Base-by-base conservation (phyloP, 2,329 filamentous ascomycete genomes). In the Scedosporium boydii region DNA sequence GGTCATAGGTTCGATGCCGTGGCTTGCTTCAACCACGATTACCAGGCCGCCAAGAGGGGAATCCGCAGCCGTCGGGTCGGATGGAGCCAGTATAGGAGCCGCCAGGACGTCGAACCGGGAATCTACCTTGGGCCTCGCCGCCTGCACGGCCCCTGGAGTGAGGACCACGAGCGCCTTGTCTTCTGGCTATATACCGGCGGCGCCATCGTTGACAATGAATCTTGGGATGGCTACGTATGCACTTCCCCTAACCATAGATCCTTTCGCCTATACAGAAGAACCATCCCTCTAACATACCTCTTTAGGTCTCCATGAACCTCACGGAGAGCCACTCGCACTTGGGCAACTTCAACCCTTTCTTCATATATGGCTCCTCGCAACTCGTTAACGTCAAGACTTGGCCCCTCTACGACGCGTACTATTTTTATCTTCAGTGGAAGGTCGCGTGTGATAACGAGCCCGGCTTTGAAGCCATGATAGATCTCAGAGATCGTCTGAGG, bases 171-270 rank as follows among this genome's bases (percentile, higher is more conserved):
- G 56, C 55, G 21, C 42, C 44, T 58, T 12, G 48, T 57, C 56
- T 62, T 62, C 23, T 62, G 61, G 61, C 27, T 62, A 14, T 56
- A 51, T 21, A 57, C 57, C 16, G 53, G 60, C 41, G 60, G 60
- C 16, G 38, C 38, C 14, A 26, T 41, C 18, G 41, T 62, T 42
- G n/a, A 44, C 23, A 38, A 48, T 27, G 38, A 58, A 42, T 27
- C 27, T 38, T 46, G 38, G 51, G 51, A 58, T 18, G 42, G 26
- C 7, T 26, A 34, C 21, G 59, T 60, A 60, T 5, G 59, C 51
- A 29, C 3, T 58, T 38, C 34, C 42, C 42, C 34, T 58, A 42
- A 58, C 56, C 1, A 38, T 38, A 38, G 34, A 38, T 38, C 53
- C 26, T 57, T 16, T 41, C 10, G 10, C 5, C 14, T 2, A 6